Percentiles rank a stretch among this genome's conserved stretches.
These are phyloP conservation scores for Venturiaceae sp. DNA, from an alignment of 2,329 filamentous ascomycete species.

Conservation along the genomic window DNA sequence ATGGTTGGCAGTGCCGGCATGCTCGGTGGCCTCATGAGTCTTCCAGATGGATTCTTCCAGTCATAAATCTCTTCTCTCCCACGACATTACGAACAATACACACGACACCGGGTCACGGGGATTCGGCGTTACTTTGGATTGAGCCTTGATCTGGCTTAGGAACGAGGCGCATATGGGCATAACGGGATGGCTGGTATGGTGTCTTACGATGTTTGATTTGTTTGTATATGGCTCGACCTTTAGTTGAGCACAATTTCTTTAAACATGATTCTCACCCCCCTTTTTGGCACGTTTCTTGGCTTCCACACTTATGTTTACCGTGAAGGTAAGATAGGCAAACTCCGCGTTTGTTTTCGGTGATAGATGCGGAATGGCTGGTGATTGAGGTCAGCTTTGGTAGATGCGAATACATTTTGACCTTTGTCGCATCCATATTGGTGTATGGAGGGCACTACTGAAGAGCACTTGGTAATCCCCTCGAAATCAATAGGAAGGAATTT, in stretches of 20 bases:
- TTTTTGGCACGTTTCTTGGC: neutral
- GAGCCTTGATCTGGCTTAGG: neutral
- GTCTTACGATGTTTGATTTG: too few species aligned
- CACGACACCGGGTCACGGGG: neutral
- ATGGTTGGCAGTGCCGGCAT: neutral
- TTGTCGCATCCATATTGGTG: too few species aligned
- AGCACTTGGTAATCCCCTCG: too few species aligned
- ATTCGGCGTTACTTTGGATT: neutral
- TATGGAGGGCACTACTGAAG: too few species aligned
- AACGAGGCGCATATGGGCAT: neutral
- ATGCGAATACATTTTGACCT: neutral
- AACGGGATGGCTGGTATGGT: neutral
- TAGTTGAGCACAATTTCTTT: neutral
- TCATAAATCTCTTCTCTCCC: neutral
- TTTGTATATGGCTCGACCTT: neutral
- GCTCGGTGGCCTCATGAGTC: neutral
- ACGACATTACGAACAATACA: neutral
- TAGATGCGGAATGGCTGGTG: neutral
- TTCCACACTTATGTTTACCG: too few species aligned
- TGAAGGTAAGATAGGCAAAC: too few species aligned
- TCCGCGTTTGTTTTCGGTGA: too few species aligned
- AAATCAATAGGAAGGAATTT: too few species aligned
- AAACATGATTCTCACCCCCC: neutral
- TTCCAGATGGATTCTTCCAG: slow-evolving; percentile 5
- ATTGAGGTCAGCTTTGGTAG: neutral